Evolutionary conservation across 164 flowering plant genomes (phyloP), one percentile per base, ranked within the genome.

Genomic region (Macadamia tetraphylla): DNA sequence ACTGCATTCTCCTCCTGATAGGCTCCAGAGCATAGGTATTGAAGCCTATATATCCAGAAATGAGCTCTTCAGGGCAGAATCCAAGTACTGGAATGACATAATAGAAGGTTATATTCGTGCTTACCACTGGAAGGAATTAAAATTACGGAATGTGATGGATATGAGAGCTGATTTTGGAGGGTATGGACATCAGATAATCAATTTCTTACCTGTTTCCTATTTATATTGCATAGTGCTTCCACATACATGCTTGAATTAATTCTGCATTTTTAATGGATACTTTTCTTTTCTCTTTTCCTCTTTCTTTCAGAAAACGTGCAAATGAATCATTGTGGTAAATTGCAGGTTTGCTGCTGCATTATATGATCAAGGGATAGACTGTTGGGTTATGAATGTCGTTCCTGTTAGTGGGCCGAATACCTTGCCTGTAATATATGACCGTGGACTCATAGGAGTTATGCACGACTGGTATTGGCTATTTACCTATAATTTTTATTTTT

Each of bases 301-400:
- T 23, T 23, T 23, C 23, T 23, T 59, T 8, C 29, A 42, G 14
- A 2, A 29, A 58, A 58, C 9, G 14, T 31, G 62, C 31, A 32
- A 32, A 31, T 60, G 6, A 14, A 15, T 61, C 31, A 66, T 49
- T 75, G 30, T 67, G 58, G 31, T 67, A 10, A 18, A 58, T 67
- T 61, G 55, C 78, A 86, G 90, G 72, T 86, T 83, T 78, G 90
- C 90, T 62, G 85, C 87, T 35, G 87, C 90, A 49, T 48, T 86
- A 66, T 66, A 74, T 58, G 80, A 81, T 63, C 68, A 74, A 1
- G 23, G 73, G 49, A n/a, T 84, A 44, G 80, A 86, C 71, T 70
- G 81, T 68, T 84, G 88, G 90, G 84, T 86, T 62, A 70, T 86
- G 75, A 86, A 84, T 71, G 90, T 84, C 73, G 85, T 86, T 67